These are phyloP conservation scores for Blastobotrys proliferans DNA, from an alignment of 1,139 yeast species.

Conservation along the genomic window DNA sequence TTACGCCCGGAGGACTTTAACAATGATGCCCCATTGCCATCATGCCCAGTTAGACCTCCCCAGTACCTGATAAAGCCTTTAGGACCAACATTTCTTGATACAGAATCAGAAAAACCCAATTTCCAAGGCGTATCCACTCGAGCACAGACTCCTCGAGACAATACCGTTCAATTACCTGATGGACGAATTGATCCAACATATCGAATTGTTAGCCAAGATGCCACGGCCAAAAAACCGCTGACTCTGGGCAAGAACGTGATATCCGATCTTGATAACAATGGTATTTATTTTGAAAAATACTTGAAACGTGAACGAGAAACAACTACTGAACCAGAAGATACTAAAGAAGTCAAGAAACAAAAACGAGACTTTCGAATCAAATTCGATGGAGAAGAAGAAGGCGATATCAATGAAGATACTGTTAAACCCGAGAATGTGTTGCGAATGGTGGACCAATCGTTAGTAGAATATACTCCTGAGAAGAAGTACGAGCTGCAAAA, in stretches of 20 bases:
- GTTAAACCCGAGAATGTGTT: slow-evolving; percentile 36
- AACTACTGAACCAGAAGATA: slow-evolving; percentile 22
- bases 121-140: slow-evolving; percentile 18
- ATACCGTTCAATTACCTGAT: slow-evolving; percentile 5
- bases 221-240: slow-evolving; percentile 16
- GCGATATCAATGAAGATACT: slow-evolving; percentile 29
- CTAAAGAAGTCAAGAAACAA: slow-evolving; percentile 20
- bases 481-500: slow-evolving; percentile 3
- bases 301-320: slow-evolving; percentile 21
- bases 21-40: slow-evolving; percentile 27
- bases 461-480: slow-evolving; percentile 37
- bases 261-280: slow-evolving; percentile 17
- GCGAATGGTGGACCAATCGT: slow-evolving; percentile 39
- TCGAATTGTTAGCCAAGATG: slow-evolving; percentile 15
- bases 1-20: slow-evolving; percentile 26
- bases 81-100: slow-evolving; percentile 31
- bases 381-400: slow-evolving; percentile 28
- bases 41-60: slow-evolving; percentile 26
- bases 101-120: slow-evolving; percentile 28
- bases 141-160: slow-evolving; percentile 18
- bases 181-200: slow-evolving; percentile 19
- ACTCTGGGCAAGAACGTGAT: slow-evolving; percentile 22
- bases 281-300: slow-evolving; percentile 17
- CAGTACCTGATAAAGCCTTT: slow-evolving; percentile 24
- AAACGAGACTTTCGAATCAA: slow-evolving; percentile 25